Evolutionary conservation across 768 basidiomycete species (phyloP), one percentile per base, ranked within the genome.

Genomic region (Mycena indigotica): DNA sequence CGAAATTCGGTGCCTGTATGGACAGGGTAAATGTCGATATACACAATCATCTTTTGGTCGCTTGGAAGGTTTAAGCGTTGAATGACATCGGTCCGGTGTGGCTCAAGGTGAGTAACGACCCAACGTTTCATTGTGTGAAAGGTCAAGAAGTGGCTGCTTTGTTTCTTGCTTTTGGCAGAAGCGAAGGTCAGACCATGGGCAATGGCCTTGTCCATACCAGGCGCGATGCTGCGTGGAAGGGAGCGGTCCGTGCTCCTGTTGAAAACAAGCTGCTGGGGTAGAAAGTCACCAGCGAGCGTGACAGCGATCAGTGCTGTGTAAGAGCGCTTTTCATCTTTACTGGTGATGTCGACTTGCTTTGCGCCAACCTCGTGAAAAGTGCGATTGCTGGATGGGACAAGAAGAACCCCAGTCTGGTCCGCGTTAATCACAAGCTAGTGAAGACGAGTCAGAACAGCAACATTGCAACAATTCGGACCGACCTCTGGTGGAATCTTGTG

Each of bases 11-110:
- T 13, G 28, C 60, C 24, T 0, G 58, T 60, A 30, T 70, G 67
- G 12, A 70, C 65, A 3, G 65, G 60, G n/a, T 65, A 70, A 30
- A 62, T 55, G 30, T 69, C 66, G 17, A 70, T 54, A 29, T 61
- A 62, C 19, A 62, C 24, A 3, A 71, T 57, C 3, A 52, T 19
- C 2, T 28, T 48, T 48, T 62, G 66, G 25, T 65, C 29, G 41
- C 10, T 10, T 6, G 41, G 41, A 21, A 45, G 41, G 10, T 45
- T 45, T 8, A n/a, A 10, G 16, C 24, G 8, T 23, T 10, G 16
- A 45, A 45, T 21, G 21, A 45, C 21, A 10, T 21, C 8, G 8
- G 10, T 15, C 16, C 41, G 41, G 16, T 23, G 24, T 6, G 41
- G 41, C 41, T 45, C 41, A 21, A 45, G 12, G 8, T 10, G 16